A percentile compares a stretch with the other conserved stretches of the same genome.
Conservation (phyloP, 1,284 basidiomycete genomes). For the Microbotryomycetes sp. region DNA sequence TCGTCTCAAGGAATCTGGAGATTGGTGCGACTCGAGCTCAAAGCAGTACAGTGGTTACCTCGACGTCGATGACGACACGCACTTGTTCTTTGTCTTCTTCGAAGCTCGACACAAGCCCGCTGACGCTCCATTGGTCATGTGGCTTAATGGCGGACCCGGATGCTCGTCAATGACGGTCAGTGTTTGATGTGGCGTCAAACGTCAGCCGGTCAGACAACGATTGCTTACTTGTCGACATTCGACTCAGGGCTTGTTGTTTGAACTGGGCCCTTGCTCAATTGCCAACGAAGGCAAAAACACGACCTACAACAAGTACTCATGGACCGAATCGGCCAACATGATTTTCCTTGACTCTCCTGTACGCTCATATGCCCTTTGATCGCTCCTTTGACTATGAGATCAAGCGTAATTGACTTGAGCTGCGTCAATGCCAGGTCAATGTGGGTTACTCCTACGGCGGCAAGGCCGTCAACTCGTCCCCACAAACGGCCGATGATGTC, state of each 20-base stretch:
- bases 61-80: slow-evolving; percentile 75
- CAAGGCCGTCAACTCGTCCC: slow-evolving; percentile 63
- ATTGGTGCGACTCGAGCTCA: slow-evolving; percentile 72
- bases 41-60: slow-evolving; percentile 76
- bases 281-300: slow-evolving; percentile 61
- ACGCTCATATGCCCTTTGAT: neutral
- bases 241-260: slow-evolving; percentile 45
- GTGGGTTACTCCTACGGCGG: slow-evolving; percentile 77
- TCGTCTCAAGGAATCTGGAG: slow-evolving; percentile 50
- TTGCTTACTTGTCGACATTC: neutral
- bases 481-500: slow-evolving; percentile 71
- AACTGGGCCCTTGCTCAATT: slow-evolving; percentile 79
- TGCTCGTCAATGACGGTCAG: slow-evolving; percentile 33
- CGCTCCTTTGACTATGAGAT: neutral
- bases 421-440: slow-evolving; percentile 49
- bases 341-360: slow-evolving; percentile 79
- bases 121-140: slow-evolving; percentile 73
- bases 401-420: neutral
- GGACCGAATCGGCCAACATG: slow-evolving; percentile 56
- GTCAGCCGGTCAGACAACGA: neutral
- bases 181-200: slow-evolving; percentile 26
- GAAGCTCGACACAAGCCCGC: slow-evolving; percentile 67
- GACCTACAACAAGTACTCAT: slow-evolving; percentile 65
- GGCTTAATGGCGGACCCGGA: slow-evolving; percentile 80
- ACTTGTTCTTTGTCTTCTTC: slow-evolving; percentile 85